Conservation (phyloP, 192 early-diverging fungal species). For the Umbelopsis ramanniana region DNA sequence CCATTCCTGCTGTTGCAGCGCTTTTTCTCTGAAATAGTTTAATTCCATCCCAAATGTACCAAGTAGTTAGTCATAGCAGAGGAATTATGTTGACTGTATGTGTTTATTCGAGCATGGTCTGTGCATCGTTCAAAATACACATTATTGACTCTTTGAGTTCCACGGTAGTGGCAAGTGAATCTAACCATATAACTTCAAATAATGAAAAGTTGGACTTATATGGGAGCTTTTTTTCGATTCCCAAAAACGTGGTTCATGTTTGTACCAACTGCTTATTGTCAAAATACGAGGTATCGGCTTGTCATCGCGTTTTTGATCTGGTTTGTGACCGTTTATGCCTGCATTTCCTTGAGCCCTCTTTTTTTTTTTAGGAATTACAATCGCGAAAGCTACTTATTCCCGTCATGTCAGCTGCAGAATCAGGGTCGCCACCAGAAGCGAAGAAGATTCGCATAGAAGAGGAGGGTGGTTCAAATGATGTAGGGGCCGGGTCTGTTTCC, state of each 20-base stretch:
- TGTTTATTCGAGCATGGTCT: neutral
- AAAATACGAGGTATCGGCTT: too few species aligned
- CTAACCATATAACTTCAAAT: too few species aligned
- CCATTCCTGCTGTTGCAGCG: neutral
- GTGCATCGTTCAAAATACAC: too few species aligned
- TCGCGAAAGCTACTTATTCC: neutral
- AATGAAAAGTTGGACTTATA: too few species aligned
- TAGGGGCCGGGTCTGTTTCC: neutral
- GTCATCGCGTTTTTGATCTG: too few species aligned
- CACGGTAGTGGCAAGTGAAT: too few species aligned
- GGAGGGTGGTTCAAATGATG: neutral
- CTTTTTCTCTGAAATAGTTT: neutral
- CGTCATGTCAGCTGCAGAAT: neutral
- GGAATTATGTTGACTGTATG: neutral
- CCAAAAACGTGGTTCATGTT: too few species aligned
- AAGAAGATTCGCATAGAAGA: neutral
- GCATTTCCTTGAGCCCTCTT: neutral
- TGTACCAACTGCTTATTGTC: too few species aligned
- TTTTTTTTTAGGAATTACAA: neutral
- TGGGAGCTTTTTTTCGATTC: too few species aligned
- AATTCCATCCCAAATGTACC: neutral
- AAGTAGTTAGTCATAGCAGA: too few species aligned
- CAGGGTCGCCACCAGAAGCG: neutral
- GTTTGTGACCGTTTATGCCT: constrained; percentile 4
- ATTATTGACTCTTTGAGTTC: too few species aligned